A percentile compares a stretch with the other conserved stretches of the same genome.
Evolutionary conservation across 768 basidiomycete genomes (phyloP).

Genomic region (Lentinula edodes): DNA sequence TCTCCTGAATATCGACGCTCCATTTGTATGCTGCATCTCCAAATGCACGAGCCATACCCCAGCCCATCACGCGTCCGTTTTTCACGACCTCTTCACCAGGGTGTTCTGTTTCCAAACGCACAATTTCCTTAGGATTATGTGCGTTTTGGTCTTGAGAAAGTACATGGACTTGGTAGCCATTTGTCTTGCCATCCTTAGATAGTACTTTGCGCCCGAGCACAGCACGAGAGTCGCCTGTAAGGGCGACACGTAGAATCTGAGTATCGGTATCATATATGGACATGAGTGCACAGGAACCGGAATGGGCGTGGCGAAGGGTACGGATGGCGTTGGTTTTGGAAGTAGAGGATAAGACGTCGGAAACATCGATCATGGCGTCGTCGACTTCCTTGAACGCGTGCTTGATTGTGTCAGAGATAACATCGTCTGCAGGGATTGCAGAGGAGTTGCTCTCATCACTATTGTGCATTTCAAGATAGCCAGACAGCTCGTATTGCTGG

Average conservation of each 20-base stretch:
- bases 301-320: slow-evolving; percentile 25
- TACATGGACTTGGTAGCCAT: slow-evolving; percentile 30
- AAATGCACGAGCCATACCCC: slow-evolving; percentile 32
- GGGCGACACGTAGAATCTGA: slow-evolving; percentile 32
- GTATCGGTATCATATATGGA: slow-evolving; percentile 37
- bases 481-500: slow-evolving; percentile 4
- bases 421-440: slow-evolving; percentile 16
- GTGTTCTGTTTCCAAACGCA: slow-evolving; percentile 30
- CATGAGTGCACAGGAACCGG: slow-evolving; percentile 40
- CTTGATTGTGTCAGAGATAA: slow-evolving; percentile 30
- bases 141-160: slow-evolving; percentile 38
- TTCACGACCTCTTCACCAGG: slow-evolving; percentile 32
- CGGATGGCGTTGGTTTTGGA: slow-evolving; percentile 21
- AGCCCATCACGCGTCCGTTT: slow-evolving; percentile 32
- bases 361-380: slow-evolving; percentile 32
- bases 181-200: not conserved
- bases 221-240: slow-evolving; percentile 45
- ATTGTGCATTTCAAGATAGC: slow-evolving; percentile 7
- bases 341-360: slow-evolving; percentile 17
- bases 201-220: slow-evolving; percentile 33
- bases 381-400: slow-evolving; percentile 34
- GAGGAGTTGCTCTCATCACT: slow-evolving; percentile 10
- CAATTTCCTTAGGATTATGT: slow-evolving; percentile 30
- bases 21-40: slow-evolving; percentile 41
- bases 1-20: slow-evolving; percentile 29